Evolutionary conservation across 2,329 filamentous ascomycete genomes (phyloP).

Genomic region (Rutstroemia sp.): DNA sequence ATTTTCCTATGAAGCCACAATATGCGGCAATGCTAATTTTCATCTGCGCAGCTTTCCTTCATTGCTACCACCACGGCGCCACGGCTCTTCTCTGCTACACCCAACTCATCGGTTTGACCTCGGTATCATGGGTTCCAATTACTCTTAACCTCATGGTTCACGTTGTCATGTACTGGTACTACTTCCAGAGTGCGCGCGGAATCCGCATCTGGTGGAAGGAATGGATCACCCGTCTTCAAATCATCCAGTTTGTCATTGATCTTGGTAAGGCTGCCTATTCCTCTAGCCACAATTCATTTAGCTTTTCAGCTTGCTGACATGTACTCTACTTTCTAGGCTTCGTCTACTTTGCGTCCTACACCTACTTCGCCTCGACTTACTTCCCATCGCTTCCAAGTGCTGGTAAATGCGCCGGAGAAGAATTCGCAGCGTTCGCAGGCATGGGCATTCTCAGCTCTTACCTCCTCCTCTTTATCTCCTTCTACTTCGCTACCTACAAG

Average conservation of each 20-base stretch:
- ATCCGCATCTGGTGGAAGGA: conserved; percentile 99
- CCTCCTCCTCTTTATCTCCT: conserved; percentile 96
- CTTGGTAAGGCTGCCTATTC: conserved; percentile 52
- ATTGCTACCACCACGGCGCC: conserved; percentile 97
- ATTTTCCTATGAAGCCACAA: neutral
- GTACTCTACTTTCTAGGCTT: conserved; percentile 56
- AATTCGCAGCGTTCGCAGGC: conserved; percentile 89
- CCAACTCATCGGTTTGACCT: conserved; percentile 84
- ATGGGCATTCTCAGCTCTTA: conserved; percentile 91
- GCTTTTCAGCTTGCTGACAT: conserved; percentile 15
- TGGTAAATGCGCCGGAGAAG: conserved; percentile 87
- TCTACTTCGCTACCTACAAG: conserved; percentile 96
- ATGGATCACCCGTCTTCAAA: conserved; percentile 97
- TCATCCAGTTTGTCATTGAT: conserved; percentile 94
- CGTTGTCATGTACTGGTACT: conserved; percentile 99
- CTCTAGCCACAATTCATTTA: neutral
- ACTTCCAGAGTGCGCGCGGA: conserved; percentile 96
- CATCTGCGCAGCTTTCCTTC: conserved; percentile 67
- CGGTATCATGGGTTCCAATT: conserved; percentile 93
- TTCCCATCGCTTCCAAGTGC: conserved; percentile 76
- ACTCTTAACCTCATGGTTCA: conserved; percentile 88
- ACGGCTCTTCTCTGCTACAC: conserved; percentile 97
- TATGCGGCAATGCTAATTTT: conserved; percentile 28
- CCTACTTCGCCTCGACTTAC: conserved; percentile 92
- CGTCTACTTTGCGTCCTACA: conserved; percentile 99